A percentile compares a stretch with the other conserved stretches of the same genome.
Evolutionary conservation across 805 yeast genomes (phyloP).

Genomic region (Cyberlindnera misumaiensis): DNA sequence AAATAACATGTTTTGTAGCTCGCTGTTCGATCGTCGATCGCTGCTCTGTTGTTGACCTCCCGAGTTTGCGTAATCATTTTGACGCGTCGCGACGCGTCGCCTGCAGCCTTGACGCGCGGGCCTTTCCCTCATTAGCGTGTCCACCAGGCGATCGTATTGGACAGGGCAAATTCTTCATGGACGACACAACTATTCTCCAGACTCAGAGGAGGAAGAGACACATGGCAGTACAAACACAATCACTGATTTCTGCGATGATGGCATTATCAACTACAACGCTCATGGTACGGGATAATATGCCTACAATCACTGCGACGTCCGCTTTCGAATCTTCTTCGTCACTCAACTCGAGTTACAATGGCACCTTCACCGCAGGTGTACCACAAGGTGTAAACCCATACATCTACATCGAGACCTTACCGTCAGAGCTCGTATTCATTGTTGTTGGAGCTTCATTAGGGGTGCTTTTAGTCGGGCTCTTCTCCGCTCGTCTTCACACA

Average conservation of each 20-base stretch:
- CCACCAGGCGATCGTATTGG: too few relatives aligned
- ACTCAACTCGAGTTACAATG: constrained; percentile 7
- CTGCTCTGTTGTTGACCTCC: too few relatives aligned
- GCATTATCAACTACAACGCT: constrained; percentile 1
- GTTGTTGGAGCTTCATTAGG: constrained; percentile 68
- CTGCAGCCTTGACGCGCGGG: too few relatives aligned
- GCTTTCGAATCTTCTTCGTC: background rate
- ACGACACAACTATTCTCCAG: too few relatives aligned
- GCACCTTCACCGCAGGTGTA: constrained; percentile 21
- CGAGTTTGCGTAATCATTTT: too few relatives aligned
- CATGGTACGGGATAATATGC: constrained; percentile 2
- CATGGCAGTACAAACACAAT: too few relatives aligned
- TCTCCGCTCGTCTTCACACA: constrained; percentile 21
- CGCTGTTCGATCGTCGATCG: too few relatives aligned
- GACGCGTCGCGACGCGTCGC: too few relatives aligned
- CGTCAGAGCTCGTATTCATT: constrained; percentile 72
- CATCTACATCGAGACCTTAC: constrained; percentile 38
- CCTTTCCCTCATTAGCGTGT: too few relatives aligned
- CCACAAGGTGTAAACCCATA: constrained; percentile 43
- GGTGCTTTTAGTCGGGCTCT: constrained; percentile 25
- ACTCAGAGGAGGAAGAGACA: too few relatives aligned
- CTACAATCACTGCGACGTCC: constrained; percentile 16
- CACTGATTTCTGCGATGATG: background rate
- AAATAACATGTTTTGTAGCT: too few relatives aligned
- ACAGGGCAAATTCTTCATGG: too few relatives aligned